Evolutionary conservation across 2,329 filamentous ascomycete species (phyloP).

Genomic region (Verticillium nonalfalfae): DNA sequence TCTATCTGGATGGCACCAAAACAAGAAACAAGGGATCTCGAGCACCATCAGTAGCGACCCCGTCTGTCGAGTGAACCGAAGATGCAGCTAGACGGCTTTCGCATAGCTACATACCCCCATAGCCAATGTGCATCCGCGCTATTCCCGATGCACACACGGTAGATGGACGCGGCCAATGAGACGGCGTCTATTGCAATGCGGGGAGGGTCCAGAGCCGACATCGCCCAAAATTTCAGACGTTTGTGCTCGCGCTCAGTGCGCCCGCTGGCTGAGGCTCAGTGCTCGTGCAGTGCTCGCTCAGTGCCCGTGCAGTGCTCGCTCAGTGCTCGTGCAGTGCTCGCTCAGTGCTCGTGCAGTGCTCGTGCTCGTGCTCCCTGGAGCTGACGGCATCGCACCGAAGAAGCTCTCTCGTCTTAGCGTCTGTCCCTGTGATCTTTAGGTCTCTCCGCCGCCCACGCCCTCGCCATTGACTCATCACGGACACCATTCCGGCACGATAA

Average conservation of each 20-base stretch:
- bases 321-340: too few relatives aligned
- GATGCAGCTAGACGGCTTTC: too few relatives aligned
- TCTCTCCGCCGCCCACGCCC: constrained; percentile 2
- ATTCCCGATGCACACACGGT: not conserved
- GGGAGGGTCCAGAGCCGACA: constrained; percentile 16
- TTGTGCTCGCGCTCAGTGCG: too few relatives aligned
- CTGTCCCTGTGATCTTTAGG: constrained; percentile 20
- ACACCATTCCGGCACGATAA: constrained; percentile 3
- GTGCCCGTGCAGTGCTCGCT: too few relatives aligned
- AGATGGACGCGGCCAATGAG: constrained; percentile 16
- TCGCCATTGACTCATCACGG: constrained; percentile 12
- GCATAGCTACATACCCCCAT: too few relatives aligned
- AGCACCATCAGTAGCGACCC: too few relatives aligned
- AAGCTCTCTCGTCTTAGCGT: constrained; percentile 17
- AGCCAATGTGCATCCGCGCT: not conserved
- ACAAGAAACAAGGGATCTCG: too few relatives aligned
- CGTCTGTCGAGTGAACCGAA: too few relatives aligned
- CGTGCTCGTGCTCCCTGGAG: not conserved
- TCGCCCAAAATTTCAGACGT: constrained; percentile 17
- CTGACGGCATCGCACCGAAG: not conserved
- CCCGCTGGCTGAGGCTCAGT: too few relatives aligned
- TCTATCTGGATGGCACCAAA: too few relatives aligned
- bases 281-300: too few relatives aligned
- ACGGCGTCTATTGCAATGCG: constrained; percentile 17
- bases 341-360: not conserved